Base-by-base conservation (phyloP, 768 basidiomycete species). In the Trametes maxima region DNA sequence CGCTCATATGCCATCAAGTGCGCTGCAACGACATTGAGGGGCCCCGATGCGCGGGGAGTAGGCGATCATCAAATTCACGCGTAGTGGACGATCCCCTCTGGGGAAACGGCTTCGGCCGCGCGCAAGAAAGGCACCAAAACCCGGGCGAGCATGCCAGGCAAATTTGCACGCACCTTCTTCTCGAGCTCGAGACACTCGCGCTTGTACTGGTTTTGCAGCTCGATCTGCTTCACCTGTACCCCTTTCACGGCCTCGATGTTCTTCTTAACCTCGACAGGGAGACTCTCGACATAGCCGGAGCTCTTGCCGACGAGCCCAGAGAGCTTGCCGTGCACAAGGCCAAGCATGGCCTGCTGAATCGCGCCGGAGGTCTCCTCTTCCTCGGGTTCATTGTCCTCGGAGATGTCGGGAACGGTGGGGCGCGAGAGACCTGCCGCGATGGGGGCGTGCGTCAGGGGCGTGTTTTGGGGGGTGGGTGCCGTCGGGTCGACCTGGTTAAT, bases 391-490 rank as follows among this genome's bases (percentile, higher is more conserved):
- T 85, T 86, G 72, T 87, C 90, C 75, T 95, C 93, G 42, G 86
- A 77, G 76, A 94, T 94, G 76, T 91, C 91, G 65, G 92, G 93
- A 53, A 93, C 90, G 2, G 90, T 89, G 10, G 95, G 95, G 68
- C 92, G 86, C 47, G 93, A 94, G 62, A 95, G 81, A 57, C 88
- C 90, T 22, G 76, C 75, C 0, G 88, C 82, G 75, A 96, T 88
- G 57, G 93, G 92, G 13, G 91, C 90, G 66, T 90, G 85, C 55
- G 79, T 86, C 63, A 94, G 77, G 12, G 94, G 95, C 3, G 95
- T 96, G 77, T 97, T 96, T 79, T 92, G 90, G 22, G 94, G 94
- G 16, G 94, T 97, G 8, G 94, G 94, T n/a, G 94, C 94, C 3
- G 89, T 87, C 24, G 87, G 77, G 75, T 84, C 84, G 57, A 76